Percentiles rank a stretch among this genome's conserved stretches.
These are phyloP conservation scores for Gnetum montanum DNA, from an alignment of 75 land plant species.

Conservation along the genomic window DNA sequence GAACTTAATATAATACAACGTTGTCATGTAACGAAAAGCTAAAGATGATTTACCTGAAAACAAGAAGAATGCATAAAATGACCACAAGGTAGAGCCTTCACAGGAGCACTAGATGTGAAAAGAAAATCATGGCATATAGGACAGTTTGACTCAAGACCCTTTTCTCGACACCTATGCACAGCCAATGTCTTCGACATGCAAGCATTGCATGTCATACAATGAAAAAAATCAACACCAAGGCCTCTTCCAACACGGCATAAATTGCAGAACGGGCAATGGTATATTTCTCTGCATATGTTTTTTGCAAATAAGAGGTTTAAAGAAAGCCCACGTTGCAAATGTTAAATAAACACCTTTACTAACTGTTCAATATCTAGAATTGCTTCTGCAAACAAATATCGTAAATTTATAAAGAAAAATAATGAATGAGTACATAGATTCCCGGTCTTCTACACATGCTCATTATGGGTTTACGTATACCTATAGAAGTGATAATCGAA, in stretches of 20 bases:
- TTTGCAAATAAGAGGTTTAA: slow-evolving; percentile 6
- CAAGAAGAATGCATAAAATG: slow-evolving; percentile 93
- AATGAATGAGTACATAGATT: too few species aligned
- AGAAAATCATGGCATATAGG: slow-evolving; percentile 85
- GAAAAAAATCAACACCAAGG: slow-evolving; percentile 77
- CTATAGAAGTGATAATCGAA: too few species aligned
- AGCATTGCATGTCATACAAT: slow-evolving; percentile 91
- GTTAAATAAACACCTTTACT: too few species aligned
- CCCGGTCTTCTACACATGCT: too few species aligned
- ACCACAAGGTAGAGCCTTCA: slow-evolving; percentile 81
- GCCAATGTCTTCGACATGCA: slow-evolving; percentile 51
- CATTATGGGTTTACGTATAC: too few species aligned
- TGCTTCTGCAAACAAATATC: too few species aligned
- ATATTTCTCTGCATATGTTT: slow-evolving; percentile 68
- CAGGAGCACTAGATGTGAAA: slow-evolving; percentile 67
- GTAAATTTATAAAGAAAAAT: too few species aligned
- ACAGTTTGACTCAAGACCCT: slow-evolving; percentile 71
- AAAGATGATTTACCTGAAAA: slow-evolving; percentile 46
- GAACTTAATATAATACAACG: neutral
- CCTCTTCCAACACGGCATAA: slow-evolving; percentile 82
- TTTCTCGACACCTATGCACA: slow-evolving; percentile 75
- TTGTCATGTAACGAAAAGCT: neutral
- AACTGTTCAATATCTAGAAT: too few species aligned
- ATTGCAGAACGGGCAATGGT: slow-evolving; percentile 89
- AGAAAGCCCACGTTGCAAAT: too few species aligned